Evolutionary conservation across 2,329 filamentous ascomycete species (phyloP), one percentile per base, ranked within the genome.

Genomic region (Nemania sp.): DNA sequence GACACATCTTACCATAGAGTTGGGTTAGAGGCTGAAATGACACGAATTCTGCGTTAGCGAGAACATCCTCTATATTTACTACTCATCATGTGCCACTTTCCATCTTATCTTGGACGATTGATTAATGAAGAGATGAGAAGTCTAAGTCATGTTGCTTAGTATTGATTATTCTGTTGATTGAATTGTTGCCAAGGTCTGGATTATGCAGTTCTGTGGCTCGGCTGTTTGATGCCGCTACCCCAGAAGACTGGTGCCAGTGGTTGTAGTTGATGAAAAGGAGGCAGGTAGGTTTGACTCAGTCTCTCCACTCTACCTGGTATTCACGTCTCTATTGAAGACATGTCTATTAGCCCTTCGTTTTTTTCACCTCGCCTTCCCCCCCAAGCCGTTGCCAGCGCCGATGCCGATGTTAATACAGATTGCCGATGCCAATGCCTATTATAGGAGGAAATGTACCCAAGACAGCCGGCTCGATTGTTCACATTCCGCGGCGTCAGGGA

Each of bases 371-470:
- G 10, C 38, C 41, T 18, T 60, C 35, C 32, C 32, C 32, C 32
- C 32, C 11, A 52, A 52, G 61, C 64, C 65, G 58, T 49, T 24
- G 41, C 41, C 26, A 24, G 53, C 22, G 29, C n/a, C 38, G 63
- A 64, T 35, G 38, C 56, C 52, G 18, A 65, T 61, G 52, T 52
- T 32, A 53, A 62, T 55, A 29, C 43, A 29, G 15, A 32, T 49
- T 27, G 32, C 26, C 29, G n/a, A 58, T 54, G 53, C 35, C 11
- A 47, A 49, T 54, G 53, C 35, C 11, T 38, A 49, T 24, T 11
- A 47, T 41, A n/a, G 38, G 26, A 61, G 53, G 8, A 47, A 60
- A 55, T 59, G 10, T 47, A 47, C 1, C 57, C 47, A 60, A 52
- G 49, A 61, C 5, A 59, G 53, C 52, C 51, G 27, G 22, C 59